Base-by-base conservation (phyloP, 129 eudicot genomes). In the Deinandra increscens region DNA sequence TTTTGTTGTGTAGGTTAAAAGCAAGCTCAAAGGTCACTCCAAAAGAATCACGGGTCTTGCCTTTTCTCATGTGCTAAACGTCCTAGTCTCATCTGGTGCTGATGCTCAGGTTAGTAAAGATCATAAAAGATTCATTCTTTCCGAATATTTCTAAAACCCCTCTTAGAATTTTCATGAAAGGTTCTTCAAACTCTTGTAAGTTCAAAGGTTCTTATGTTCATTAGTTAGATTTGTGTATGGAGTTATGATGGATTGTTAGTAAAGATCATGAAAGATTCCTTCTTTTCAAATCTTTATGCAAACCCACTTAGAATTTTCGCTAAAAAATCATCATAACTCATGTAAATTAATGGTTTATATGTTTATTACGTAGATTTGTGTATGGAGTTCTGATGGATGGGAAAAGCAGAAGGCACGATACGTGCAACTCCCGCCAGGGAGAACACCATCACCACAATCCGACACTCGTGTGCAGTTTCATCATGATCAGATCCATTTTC, bases 381-480 rank as follows among this genome's bases (percentile, higher is more conserved):
- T 87, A 59, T 91, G 97, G 97, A 83, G 77, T 76, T 83, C 96
- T 31, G 97, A 91, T 66, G 87, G 80, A 45, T 91, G 97, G 97
- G 96, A 91, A 78, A 91, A 88, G 75, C 95, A 85, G 64, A 84
- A 73, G 55, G 37, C 86, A 15, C 78, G 89, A 56, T 83, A 76
- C 65, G 78, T 91, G 68, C 93, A 80, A 70, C 83, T 88, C 62
- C 97, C 96, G 42, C 59, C 83, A 9, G 97, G 95, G 34, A 80
- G 93, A 60, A 71, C 82, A 9, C 83, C 86, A 13, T 41, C 83
- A 18, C 74, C 84, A 31, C 92, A 75, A 42, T 84, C 97, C 0
- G 92, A 91, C 63, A 91, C 97, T 23, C 92, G 96, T 8, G 96
- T 91, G 48, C 97, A 91, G 69, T 91, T 91, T 83, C 96, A 91